A percentile compares a stretch with the other conserved stretches of the same genome.
phyloP scores from a whole-genome alignment of 345 rosid genomes.

The Stellera chamaejasme region DNA sequence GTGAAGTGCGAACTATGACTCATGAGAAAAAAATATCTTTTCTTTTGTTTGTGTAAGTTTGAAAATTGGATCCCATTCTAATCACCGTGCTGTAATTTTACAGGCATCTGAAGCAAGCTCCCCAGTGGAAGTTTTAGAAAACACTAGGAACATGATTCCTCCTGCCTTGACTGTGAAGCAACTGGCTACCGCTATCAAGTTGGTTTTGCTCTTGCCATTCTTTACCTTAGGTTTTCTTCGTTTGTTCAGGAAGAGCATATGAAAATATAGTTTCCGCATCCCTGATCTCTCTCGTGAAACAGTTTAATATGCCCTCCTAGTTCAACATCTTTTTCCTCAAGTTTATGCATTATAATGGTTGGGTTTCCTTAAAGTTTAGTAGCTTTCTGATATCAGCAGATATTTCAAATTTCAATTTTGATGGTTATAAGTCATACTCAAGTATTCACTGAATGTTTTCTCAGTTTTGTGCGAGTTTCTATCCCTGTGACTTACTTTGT shows the following conservation, averaged over 20 bases:
- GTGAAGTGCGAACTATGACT: too few relatives aligned
- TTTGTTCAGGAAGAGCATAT: too few relatives aligned
- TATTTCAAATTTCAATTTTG: neutral
- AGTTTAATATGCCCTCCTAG: too few relatives aligned
- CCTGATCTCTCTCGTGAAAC: too few relatives aligned
- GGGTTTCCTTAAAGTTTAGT: neutral
- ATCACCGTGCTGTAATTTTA: slow-evolving; percentile 10
- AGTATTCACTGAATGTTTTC: neutral
- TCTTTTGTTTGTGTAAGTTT: neutral
- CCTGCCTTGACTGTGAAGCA: slow-evolving; percentile 60
- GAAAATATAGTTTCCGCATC: too few relatives aligned
- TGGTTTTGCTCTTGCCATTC: slow-evolving; percentile 24
- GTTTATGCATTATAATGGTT: neutral
- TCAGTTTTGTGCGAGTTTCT: neutral
- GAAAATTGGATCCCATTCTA: neutral
- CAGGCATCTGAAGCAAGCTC: slow-evolving; percentile 50
- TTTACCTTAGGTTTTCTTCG: too few relatives aligned
- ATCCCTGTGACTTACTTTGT: slow-evolving; percentile 7
- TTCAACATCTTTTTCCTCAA: too few relatives aligned
- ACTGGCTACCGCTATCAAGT: slow-evolving; percentile 74
- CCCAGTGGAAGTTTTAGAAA: slow-evolving; percentile 41
- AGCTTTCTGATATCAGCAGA: too few relatives aligned
- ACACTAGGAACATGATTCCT: slow-evolving; percentile 52
- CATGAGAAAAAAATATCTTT: too few relatives aligned
- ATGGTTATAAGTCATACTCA: neutral